These are phyloP conservation scores for Cercospora sojina DNA, from an alignment of 2,329 filamentous ascomycete species.

Conservation along the genomic window DNA sequence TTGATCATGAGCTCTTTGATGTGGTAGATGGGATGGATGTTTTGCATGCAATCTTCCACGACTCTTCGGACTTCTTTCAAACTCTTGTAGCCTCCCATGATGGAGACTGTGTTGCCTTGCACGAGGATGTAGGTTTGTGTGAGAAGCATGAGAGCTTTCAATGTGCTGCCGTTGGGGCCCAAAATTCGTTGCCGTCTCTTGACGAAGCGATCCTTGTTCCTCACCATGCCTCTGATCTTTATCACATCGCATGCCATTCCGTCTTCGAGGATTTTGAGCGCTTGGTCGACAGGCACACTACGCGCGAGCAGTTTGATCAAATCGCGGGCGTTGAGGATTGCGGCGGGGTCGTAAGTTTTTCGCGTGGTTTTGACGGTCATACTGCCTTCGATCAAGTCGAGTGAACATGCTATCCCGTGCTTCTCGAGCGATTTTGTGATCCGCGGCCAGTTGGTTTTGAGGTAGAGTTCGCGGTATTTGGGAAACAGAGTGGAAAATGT, in stretches of 20 bases:
- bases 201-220: slow-evolving; percentile 92
- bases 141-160: slow-evolving; percentile 90
- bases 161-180: slow-evolving; percentile 83
- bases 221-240: slow-evolving; percentile 86
- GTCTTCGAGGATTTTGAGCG: slow-evolving; percentile 91
- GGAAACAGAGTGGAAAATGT: slow-evolving; percentile 84
- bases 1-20: slow-evolving; percentile 97
- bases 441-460: slow-evolving; percentile 89
- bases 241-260: slow-evolving; percentile 90
- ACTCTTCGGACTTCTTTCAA: slow-evolving; percentile 88
- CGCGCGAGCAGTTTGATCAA: slow-evolving; percentile 89
- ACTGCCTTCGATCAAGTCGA: slow-evolving; percentile 91
- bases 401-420: slow-evolving; percentile 80
- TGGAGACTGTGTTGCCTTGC: slow-evolving; percentile 91
- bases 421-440: slow-evolving; percentile 86
- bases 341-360: slow-evolving; percentile 86
- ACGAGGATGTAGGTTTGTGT: slow-evolving; percentile 92
- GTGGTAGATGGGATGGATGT: slow-evolving; percentile 85
- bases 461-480: slow-evolving; percentile 92
- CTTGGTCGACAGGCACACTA: slow-evolving; percentile 88
- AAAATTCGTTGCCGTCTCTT: slow-evolving; percentile 92
- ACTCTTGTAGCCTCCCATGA: slow-evolving; percentile 89
- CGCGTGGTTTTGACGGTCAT: slow-evolving; percentile 96
- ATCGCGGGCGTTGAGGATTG: slow-evolving; percentile 90
- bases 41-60: slow-evolving; percentile 94